Base-by-base conservation (phyloP, 2,329 filamentous ascomycete species). In the Rutstroemia sp. region DNA sequence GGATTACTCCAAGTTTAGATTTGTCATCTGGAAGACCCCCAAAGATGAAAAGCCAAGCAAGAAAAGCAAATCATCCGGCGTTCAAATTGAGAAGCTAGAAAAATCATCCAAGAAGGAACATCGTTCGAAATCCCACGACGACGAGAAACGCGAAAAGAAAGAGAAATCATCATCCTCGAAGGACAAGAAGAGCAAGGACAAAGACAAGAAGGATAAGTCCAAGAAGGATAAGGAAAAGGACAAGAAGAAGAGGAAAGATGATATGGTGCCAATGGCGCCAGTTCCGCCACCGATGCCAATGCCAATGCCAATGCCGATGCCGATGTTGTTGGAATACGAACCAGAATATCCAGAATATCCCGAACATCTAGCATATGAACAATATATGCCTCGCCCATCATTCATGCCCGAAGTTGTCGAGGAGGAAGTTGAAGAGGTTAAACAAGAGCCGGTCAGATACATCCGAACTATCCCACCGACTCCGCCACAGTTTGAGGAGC, bases 201-300 rank as follows among this genome's bases (percentile, higher is more conserved):
- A 56, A 14, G 47, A 56, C 16, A 41, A 52, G 21, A 61, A 61
- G 30, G 57, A 53, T 12, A 59, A 62, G 47, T 61, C 61, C 45
- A 51, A 55, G 18, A 47, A 39, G 47, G 38, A 41, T 19, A 58
- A 52, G 39, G 49, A 38, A 37, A 59, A 50, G n/a, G 52, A 59
- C 23, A 23, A 27, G 25, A 44, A 44, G 5, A 54, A 41, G 42
- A 39, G 42, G n/a, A 48, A 42, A 18, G 39, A 25, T 34, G 54
- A 52, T 12, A 21, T 37, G 16, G 27, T 37, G 9, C 39, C 38
- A 45, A n/a, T 19, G 2, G 7, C 18, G 18, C 18, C 39, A 45
- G 4, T 47, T 7, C 19, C 42, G 10, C 7, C 12, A 14, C 42
- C 42, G 37, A 12, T 37, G 27, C 30, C 6, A 45, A 21, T 18